phyloP scores from a whole-genome alignment of 768 basidiomycete genomes.

The Amanita rubescens region DNA sequence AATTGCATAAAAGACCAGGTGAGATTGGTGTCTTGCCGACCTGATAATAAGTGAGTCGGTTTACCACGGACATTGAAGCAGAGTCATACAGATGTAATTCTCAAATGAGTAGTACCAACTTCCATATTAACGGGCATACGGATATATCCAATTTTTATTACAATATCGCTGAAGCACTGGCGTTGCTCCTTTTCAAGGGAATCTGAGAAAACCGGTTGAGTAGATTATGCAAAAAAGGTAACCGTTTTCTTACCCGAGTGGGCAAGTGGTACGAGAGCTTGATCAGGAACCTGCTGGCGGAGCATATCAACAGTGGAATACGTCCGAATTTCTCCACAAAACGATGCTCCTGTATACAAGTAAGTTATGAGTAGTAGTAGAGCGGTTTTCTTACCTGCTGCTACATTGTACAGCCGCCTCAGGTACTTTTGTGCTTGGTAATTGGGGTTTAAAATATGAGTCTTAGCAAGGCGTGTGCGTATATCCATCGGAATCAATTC shows the following conservation, averaged over 20 bases:
- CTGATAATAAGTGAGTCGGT: conserved; percentile 24
- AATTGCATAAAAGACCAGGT: conserved; percentile 59
- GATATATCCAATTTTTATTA: conserved; percentile 55
- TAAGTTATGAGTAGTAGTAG: background rate
- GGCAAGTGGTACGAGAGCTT: conserved; percentile 37
- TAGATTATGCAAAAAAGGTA: background rate
- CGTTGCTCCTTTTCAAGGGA: conserved; percentile 53
- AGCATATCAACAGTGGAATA: conserved; percentile 62
- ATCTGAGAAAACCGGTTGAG: conserved; percentile 27
- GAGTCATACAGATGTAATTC: conserved; percentile 62
- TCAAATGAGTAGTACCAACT: conserved; percentile 62
- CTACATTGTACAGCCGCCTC: conserved; percentile 69
- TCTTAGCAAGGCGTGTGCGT: conserved; percentile 47
- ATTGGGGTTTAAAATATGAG: conserved; percentile 73
- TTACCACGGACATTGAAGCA: background rate
- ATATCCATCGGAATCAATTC: conserved; percentile 71
- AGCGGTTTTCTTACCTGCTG: conserved; percentile 29
- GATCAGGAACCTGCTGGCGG: conserved; percentile 44
- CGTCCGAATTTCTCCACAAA: conserved; percentile 45
- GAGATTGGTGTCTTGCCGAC: conserved; percentile 68
- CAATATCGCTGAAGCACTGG: conserved; percentile 52
- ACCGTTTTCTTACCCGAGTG: conserved; percentile 44
- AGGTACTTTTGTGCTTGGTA: conserved; percentile 64
- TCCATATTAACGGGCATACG: conserved; percentile 66
- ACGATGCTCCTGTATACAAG: conserved; percentile 35